Conservation (phyloP, 176 grass and related monocot species). For the Carex kokanica region DNA sequence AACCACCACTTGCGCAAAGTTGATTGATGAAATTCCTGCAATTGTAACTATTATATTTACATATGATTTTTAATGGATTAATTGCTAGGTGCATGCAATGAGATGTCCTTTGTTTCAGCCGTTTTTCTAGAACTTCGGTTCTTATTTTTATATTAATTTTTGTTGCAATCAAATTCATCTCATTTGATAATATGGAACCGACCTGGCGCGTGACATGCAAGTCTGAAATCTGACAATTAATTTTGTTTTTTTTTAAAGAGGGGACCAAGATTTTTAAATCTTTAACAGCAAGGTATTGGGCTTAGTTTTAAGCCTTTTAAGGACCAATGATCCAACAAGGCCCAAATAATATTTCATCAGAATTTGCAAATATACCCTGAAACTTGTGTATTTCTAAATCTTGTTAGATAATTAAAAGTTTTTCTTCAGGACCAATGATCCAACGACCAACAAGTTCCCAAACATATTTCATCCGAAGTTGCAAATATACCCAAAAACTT, state of each 20-base stretch:
- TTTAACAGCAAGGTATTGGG: not conserved
- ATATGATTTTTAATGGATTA: too few relatives aligned
- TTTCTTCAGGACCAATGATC: too few relatives aligned
- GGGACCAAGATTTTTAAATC: not conserved
- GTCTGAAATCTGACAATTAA: too few relatives aligned
- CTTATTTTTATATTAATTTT: not conserved
- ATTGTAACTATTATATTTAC: too few relatives aligned
- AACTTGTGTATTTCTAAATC: not conserved
- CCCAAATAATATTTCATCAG: not conserved
- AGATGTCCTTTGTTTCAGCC: not conserved
- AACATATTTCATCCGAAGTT: too few relatives aligned
- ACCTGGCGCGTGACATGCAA: too few relatives aligned
- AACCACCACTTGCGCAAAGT: not conserved
- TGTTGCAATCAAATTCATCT: too few relatives aligned
- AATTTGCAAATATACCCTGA: not conserved
- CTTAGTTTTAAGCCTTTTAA: not conserved
- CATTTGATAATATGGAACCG: too few relatives aligned
- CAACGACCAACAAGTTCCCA: too few relatives aligned
- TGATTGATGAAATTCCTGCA: not conserved
- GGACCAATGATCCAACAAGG: not conserved
- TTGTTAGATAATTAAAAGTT: not conserved
- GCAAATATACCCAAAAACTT: too few relatives aligned
- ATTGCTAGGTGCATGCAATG: not conserved
- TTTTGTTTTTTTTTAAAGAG: not conserved
- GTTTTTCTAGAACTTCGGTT: not conserved